Conservation (phyloP, 345 rosid genomes). For the Conringia planisiliqua region DNA sequence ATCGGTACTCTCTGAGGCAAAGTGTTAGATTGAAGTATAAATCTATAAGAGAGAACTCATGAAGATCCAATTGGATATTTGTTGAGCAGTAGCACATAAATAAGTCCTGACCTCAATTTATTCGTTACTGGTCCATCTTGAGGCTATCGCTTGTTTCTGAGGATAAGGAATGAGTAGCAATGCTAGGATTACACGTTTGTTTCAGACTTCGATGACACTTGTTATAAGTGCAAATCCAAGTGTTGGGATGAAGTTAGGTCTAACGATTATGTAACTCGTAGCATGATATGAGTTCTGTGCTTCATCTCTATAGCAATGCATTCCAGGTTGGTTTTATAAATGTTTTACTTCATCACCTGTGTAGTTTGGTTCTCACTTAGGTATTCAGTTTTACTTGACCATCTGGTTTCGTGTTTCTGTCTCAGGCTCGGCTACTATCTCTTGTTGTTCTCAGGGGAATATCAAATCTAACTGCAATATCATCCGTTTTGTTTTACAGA, state of each 20-base stretch:
- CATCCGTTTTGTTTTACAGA: slow-evolving; percentile 38
- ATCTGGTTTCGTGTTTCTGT: too few species aligned
- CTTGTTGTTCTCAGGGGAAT: background rate
- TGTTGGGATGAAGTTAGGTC: background rate
- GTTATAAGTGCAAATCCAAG: background rate
- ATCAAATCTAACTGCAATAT: background rate
- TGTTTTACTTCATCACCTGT: background rate
- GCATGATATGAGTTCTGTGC: background rate
- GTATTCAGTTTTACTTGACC: too few species aligned
- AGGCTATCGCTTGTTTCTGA: background rate
- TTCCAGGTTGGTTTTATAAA: background rate
- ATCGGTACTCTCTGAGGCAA: background rate
- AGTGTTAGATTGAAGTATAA: background rate
- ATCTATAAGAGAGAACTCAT: background rate
- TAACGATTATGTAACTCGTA: background rate
- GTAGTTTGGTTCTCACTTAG: slow-evolving; percentile 1
- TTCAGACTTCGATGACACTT: background rate
- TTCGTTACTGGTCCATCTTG: background rate
- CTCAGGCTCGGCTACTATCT: background rate
- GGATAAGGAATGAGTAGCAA: background rate
- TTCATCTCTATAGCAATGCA: background rate
- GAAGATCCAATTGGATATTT: background rate
- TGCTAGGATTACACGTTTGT: background rate
- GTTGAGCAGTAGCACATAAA: background rate
- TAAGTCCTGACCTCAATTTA: background rate